phyloP scores from a whole-genome alignment of 1,284 basidiomycete species.

The Gomphus sp. region DNA sequence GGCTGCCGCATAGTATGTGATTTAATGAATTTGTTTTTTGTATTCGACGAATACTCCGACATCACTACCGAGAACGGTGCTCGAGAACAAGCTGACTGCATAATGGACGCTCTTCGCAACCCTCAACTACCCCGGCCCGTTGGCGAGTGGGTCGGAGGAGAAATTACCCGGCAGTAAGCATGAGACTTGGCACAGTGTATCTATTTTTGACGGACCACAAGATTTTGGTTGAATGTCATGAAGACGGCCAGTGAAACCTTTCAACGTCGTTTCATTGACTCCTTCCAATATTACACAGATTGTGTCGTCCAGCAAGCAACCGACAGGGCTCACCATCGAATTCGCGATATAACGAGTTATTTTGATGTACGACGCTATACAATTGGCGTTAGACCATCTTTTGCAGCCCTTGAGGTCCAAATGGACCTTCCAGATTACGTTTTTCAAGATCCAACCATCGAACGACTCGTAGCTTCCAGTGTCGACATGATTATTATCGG shows the following conservation, averaged over 20 bases:
- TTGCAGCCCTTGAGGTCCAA: slow-evolving; percentile 26
- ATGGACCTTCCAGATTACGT: slow-evolving; percentile 34
- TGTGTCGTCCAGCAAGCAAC: slow-evolving; percentile 32
- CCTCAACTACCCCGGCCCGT: slow-evolving; percentile 19
- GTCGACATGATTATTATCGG: slow-evolving; percentile 34
- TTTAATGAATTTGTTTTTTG: slow-evolving; percentile 32
- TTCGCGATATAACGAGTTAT: slow-evolving; percentile 29
- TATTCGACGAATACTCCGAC: slow-evolving; percentile 34
- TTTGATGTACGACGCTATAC: slow-evolving; percentile 31
- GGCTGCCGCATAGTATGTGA: slow-evolving; percentile 25
- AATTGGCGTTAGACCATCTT: slow-evolving; percentile 33
- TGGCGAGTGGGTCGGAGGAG: slow-evolving; percentile 21
- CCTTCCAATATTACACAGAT: slow-evolving; percentile 28
- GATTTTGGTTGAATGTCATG: slow-evolving; percentile 30
- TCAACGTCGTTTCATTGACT: slow-evolving; percentile 29
- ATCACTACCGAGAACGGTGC: slow-evolving; percentile 21
- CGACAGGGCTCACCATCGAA: slow-evolving; percentile 24
- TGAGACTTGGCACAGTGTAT: background rate
- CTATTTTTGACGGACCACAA: slow-evolving; percentile 8
- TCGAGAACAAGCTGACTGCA: slow-evolving; percentile 20
- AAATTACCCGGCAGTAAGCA: slow-evolving; percentile 25
- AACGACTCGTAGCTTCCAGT: slow-evolving; percentile 21
- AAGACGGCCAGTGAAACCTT: slow-evolving; percentile 24
- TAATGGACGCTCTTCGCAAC: slow-evolving; percentile 28
- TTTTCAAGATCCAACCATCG: slow-evolving; percentile 28